Conservation (phyloP, 352 stramenopile species). For the Poterioochromonas sp. region DNA sequence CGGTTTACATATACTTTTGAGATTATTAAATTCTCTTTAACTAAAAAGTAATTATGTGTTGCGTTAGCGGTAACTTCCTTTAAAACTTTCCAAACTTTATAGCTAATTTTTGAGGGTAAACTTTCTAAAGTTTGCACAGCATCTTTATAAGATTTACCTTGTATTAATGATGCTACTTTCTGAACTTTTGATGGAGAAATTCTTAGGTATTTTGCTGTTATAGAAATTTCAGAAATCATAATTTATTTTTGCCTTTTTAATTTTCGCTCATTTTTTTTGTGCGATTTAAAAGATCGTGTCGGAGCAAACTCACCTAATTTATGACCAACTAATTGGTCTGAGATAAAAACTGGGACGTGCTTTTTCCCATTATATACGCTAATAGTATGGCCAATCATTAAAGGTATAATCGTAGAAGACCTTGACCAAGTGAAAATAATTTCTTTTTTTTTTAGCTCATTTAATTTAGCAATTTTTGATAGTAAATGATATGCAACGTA, state of each 20-base stretch:
- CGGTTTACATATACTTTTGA: constrained; percentile 24
- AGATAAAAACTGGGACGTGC: constrained; percentile 43
- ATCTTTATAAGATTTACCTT: neutral
- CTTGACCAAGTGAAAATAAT: constrained; percentile 40
- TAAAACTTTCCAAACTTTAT: neutral
- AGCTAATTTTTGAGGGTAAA: constrained; percentile 1
- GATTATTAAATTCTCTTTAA: constrained; percentile 16
- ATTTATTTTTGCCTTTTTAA: constrained; percentile 27
- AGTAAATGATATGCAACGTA: constrained; percentile 44
- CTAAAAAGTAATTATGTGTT: constrained; percentile 6
- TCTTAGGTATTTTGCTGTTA: neutral
- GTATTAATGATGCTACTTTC: neutral
- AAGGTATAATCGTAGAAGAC: constrained; percentile 46
- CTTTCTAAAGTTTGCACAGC: neutral
- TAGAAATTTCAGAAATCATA: neutral
- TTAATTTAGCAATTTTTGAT: constrained; percentile 40
- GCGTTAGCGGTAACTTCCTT: neutral
- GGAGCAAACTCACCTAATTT: constrained; percentile 48
- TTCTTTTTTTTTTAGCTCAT: constrained; percentile 36
- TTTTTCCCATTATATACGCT: constrained; percentile 46
- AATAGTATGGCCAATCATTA: constrained; percentile 42
- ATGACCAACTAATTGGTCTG: constrained; percentile 44
- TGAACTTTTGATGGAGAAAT: constrained; percentile 12
- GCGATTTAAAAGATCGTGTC: constrained; percentile 35
- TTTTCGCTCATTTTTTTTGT: constrained; percentile 33